Evolutionary conservation across 169 alveolate genomes (phyloP).

Genomic region (Theileria parva): DNA sequence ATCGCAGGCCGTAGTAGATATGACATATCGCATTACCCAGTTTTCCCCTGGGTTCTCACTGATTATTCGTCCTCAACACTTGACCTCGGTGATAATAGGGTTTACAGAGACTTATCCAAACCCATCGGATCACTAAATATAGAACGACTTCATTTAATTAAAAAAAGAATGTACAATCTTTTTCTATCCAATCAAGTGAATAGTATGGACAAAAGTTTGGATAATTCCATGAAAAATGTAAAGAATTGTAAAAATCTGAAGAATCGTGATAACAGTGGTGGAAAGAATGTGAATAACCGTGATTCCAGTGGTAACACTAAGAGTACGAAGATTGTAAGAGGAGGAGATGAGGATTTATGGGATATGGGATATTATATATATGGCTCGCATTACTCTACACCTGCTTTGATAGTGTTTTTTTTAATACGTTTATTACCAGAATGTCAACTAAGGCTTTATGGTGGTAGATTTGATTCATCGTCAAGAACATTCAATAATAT

Average conservation of each 20-base stretch:
- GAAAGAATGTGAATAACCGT: constrained; percentile 15
- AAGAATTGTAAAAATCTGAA: constrained; percentile 24
- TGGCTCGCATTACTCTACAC: constrained; percentile 97
- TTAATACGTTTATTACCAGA: constrained; percentile 92
- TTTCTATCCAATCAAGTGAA: constrained; percentile 58
- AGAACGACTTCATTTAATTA: constrained; percentile 78
- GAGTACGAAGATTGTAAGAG: constrained; percentile 38
- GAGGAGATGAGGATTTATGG: constrained; percentile 23
- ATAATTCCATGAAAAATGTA: too few species aligned
- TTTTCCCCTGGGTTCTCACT: constrained; percentile 94
- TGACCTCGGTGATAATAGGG: constrained; percentile 67
- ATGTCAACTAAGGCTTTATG: constrained; percentile 91
- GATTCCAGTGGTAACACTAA: constrained; percentile 37
- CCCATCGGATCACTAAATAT: constrained; percentile 90
- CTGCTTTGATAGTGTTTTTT: constrained; percentile 95
- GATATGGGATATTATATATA: constrained; percentile 85
- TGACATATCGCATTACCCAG: constrained; percentile 95
- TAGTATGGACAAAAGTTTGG: neutral
- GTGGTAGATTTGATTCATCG: constrained; percentile 87
- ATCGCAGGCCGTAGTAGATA: constrained; percentile 90
- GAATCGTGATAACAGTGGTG: neutral
- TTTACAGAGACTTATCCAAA: constrained; percentile 87
- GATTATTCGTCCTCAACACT: constrained; percentile 78
- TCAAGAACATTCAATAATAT: constrained; percentile 76
- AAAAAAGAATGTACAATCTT: constrained; percentile 73